These are phyloP conservation scores for Aspergillus nidulans DNA, from an alignment of 495 filamentous ascomycete genomes.

Conservation along the genomic window DNA sequence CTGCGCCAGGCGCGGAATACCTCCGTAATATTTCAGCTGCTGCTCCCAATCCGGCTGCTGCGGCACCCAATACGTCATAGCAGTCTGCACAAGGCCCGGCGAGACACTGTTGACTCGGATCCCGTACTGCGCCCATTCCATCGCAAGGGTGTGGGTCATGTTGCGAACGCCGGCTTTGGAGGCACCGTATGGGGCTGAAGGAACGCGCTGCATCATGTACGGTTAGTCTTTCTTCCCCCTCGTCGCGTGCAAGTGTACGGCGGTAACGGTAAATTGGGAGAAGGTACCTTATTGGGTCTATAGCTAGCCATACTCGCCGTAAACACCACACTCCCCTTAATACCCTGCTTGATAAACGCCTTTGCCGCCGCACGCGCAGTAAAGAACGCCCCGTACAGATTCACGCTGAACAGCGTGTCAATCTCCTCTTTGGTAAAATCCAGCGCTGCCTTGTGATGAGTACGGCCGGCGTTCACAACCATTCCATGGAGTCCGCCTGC, in stretches of 20 bases:
- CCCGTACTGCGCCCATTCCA: conserved; percentile 45
- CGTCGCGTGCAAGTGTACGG: too few species aligned
- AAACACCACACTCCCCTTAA: conserved; percentile 22
- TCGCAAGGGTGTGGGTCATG: conserved; percentile 40
- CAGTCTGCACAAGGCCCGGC: conserved; percentile 36
- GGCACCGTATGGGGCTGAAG: conserved; percentile 30
- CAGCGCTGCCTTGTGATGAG: conserved; percentile 1
- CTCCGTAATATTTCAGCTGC: conserved; percentile 44
- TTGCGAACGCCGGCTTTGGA: conserved; percentile 35
- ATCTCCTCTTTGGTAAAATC: conserved; percentile 1
- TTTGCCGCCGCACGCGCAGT: conserved; percentile 33
- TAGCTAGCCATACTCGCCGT: conserved; percentile 24
- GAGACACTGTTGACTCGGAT: conserved; percentile 43
- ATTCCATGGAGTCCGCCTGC: not conserved
- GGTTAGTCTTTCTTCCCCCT: not conserved
- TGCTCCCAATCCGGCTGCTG: conserved; percentile 37
- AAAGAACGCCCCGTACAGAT: conserved; percentile 33
- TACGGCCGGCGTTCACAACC: conserved; percentile 3
- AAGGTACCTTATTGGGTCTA: conserved; percentile 27
- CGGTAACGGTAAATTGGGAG: conserved; percentile 13
- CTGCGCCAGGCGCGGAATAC: conserved; percentile 35
- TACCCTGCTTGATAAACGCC: conserved; percentile 24
- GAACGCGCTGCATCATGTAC: conserved; percentile 20
- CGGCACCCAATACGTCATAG: conserved; percentile 38
- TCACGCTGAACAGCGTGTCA: conserved; percentile 12